Evolutionary conservation across 2,329 filamentous ascomycete genomes (phyloP).

Genomic region (Verticillium klebahnii): DNA sequence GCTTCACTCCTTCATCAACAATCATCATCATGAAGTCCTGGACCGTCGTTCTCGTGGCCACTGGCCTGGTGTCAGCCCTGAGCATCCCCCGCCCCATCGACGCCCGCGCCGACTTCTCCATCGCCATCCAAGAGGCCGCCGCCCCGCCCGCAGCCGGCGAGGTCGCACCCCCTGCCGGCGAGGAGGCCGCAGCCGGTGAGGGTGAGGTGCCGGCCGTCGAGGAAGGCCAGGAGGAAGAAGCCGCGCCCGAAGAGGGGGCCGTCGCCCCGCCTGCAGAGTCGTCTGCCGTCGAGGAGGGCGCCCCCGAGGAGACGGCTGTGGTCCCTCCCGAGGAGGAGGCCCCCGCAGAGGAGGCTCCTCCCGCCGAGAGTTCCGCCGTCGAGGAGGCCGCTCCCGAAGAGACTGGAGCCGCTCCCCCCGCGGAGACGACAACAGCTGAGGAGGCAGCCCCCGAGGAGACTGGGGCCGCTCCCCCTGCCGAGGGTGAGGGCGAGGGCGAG

Average conservation of each 20-base stretch:
- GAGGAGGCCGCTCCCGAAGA: constrained; percentile 2
- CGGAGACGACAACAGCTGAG: background rate
- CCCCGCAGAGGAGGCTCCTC: background rate
- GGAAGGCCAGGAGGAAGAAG: constrained; percentile 9
- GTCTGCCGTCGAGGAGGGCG: background rate
- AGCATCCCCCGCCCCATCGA: constrained; percentile 15
- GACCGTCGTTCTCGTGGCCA: constrained; percentile 20
- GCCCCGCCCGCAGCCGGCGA: background rate
- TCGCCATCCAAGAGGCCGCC: constrained; percentile 1
- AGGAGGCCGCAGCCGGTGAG: background rate
- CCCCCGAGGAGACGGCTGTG: background rate
- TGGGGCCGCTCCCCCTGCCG: constrained; percentile 4
- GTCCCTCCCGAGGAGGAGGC: background rate
- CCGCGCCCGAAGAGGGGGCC: background rate
- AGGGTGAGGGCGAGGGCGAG: constrained; percentile 7
- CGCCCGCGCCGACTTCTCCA: background rate
- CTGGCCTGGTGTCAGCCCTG: constrained; percentile 24
- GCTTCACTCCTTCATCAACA: background rate
- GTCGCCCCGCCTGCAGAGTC: background rate
- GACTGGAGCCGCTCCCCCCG: background rate
- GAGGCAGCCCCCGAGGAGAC: constrained; percentile 2
- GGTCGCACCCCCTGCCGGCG: constrained; percentile 3
- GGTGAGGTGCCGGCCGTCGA: constrained; percentile 7
- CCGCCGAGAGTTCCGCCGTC: background rate
- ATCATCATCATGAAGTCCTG: constrained; percentile 21